Base-by-base conservation (phyloP, 148 eudicot genomes). In the Rhododendron williamsianum region DNA sequence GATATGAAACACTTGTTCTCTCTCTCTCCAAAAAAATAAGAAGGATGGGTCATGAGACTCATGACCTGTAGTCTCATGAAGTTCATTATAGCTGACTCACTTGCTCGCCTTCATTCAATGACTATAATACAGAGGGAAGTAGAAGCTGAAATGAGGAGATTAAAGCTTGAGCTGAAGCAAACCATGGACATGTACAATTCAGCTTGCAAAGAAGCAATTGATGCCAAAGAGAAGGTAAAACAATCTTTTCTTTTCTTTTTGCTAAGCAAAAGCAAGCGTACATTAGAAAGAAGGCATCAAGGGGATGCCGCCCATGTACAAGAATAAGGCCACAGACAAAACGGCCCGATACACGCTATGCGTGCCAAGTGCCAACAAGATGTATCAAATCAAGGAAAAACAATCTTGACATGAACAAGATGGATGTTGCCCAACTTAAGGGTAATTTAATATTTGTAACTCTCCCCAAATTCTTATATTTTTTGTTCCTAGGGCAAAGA, bases 91-190 rank as follows among this genome's bases (percentile, higher is more conserved):
- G 8, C 2, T 19, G 11, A 58, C 45, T 58, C 33, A 54, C 36
- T 36, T 85, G 78, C 13, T n/a, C 30, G 33, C 12, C 63, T 80
- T 71, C 77, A 41, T 81, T 52, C 23, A 74, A 23, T 82, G 88
- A 51, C 18, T 81, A 52, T 30, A 71, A 85, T 90, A 77, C 89
- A 93, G 94, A 87, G 82, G 67, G 98, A 92, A 15, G 21, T 90
- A 41, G 98, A 92, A 85, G 91, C 82, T 30, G 98, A 92, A 87
- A 87, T 96, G 86, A 86, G 60, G 63, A 93, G 90, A 87, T 69
- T 94, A 87, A 94, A 63, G 84, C 87, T 58, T 4, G 92, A 93
- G 48, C 48, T 91, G 85, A 91, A 90, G 90, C 91, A 89, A 87
- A 90, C 91, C 76, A 90, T 89, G 94, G 90, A 87, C 6, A 85